Evolutionary conservation across 306 rosid species (phyloP).

Genomic region (Psophocarpus tetragonolobus): DNA sequence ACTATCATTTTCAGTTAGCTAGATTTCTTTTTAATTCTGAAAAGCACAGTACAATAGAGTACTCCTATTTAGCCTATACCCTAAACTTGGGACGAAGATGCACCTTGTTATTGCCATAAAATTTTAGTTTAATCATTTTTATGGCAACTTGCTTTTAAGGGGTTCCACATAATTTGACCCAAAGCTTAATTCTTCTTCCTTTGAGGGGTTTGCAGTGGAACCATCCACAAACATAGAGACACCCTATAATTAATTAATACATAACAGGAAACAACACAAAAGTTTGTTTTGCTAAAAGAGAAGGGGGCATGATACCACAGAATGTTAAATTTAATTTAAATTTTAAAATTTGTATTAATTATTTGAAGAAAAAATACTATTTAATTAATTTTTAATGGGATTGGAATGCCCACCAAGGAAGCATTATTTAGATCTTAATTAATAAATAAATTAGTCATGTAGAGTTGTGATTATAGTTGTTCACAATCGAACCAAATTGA

Average conservation of each 20-base stretch:
- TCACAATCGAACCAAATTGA: too few species aligned
- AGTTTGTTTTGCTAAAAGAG: slow-evolving; percentile 26
- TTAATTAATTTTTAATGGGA: too few species aligned
- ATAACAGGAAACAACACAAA: slow-evolving; percentile 33
- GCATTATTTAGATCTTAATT: slow-evolving; percentile 30
- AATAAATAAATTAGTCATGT: too few species aligned
- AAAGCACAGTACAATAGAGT: slow-evolving; percentile 21
- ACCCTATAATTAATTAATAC: neutral
- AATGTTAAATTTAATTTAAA: too few species aligned
- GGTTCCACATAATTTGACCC: neutral
- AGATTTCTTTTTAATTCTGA: neutral
- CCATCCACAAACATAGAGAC: slow-evolving; percentile 11
- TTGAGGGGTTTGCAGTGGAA: neutral
- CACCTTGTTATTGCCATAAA: neutral
- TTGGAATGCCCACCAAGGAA: slow-evolving; percentile 32
- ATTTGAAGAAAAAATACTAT: too few species aligned
- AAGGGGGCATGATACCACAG: neutral
- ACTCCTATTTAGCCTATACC: neutral
- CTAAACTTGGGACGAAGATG: slow-evolving; percentile 6
- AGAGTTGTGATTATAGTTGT: too few species aligned
- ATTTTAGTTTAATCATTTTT: neutral
- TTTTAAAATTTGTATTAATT: too few species aligned
- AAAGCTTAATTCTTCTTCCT: neutral
- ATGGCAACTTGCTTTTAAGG: slow-evolving; percentile 4
- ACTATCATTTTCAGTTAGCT: slow-evolving; percentile 16